A percentile compares a stretch with the other conserved stretches of the same genome.
phyloP scores from a whole-genome alignment of 2,329 filamentous ascomycete genomes.

The Neospermospora avenae region DNA sequence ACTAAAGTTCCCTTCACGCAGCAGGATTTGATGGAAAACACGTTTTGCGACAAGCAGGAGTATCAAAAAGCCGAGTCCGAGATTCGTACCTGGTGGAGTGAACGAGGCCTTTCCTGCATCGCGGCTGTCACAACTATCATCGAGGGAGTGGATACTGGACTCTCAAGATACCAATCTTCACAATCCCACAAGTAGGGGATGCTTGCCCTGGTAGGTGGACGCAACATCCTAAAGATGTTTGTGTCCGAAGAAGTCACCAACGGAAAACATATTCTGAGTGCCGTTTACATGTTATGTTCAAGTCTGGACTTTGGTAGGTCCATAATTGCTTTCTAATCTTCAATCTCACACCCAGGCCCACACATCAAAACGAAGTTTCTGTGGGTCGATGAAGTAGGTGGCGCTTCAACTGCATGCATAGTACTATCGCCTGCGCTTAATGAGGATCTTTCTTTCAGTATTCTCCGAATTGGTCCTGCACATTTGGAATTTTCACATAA shows the following conservation, averaged over 20 bases:
- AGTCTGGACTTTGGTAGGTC: background rate
- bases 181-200: background rate
- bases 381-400: conserved; percentile 20
- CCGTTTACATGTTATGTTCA: background rate
- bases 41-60: background rate
- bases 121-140: background rate
- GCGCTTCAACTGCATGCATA: background rate
- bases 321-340: background rate
- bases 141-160: background rate
- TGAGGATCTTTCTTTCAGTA: background rate
- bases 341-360: background rate
- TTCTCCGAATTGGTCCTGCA: background rate
- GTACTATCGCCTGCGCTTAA: background rate
- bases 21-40: background rate
- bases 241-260: background rate
- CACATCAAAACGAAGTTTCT: background rate
- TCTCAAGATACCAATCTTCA: background rate
- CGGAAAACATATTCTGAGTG: background rate
- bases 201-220: background rate
- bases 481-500: background rate
- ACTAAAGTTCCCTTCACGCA: background rate
- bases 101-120: background rate
- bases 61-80: background rate
- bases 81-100: background rate
- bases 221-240: background rate